Percentiles rank a stretch among this genome's conserved stretches.
Evolutionary conservation across 106 monocot genomes (phyloP).

Genomic region (Cymbidium sinense): DNA sequence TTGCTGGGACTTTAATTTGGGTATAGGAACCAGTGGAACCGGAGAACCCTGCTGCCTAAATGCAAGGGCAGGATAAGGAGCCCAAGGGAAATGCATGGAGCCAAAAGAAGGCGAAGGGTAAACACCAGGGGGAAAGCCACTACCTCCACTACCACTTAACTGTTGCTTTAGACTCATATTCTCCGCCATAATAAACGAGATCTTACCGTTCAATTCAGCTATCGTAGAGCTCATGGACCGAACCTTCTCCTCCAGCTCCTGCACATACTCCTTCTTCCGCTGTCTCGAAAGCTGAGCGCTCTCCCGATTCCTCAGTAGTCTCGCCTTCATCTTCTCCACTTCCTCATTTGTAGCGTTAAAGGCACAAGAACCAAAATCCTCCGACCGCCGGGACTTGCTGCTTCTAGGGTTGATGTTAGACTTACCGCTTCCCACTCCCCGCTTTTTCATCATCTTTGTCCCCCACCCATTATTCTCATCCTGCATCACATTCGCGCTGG

Average conservation of each 20-base stretch:
- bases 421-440: neutral
- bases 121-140: neutral
- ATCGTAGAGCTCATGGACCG: slow-evolving; percentile 50
- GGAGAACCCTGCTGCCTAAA: slow-evolving; percentile 43
- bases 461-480: slow-evolving; percentile 9
- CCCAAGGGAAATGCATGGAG: slow-evolving; percentile 13
- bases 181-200: slow-evolving; percentile 64
- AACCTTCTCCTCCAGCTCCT: slow-evolving; percentile 70
- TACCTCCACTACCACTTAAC: slow-evolving; percentile 14
- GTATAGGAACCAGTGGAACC: slow-evolving; percentile 76
- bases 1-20: slow-evolving; percentile 59
- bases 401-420: slow-evolving; percentile 20
- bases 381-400: slow-evolving; percentile 16
- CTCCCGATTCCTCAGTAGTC: slow-evolving; percentile 63
- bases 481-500: slow-evolving; percentile 24
- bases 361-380: slow-evolving; percentile 13
- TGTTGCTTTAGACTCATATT: slow-evolving; percentile 44
- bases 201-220: slow-evolving; percentile 54
- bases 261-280: slow-evolving; percentile 72
- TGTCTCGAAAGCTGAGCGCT: slow-evolving; percentile 79
- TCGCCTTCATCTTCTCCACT: slow-evolving; percentile 34
- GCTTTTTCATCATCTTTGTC: slow-evolving; percentile 37
- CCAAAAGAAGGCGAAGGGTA: neutral
- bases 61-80: slow-evolving; percentile 32
- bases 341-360: slow-evolving; percentile 20